phyloP scores from a whole-genome alignment of 345 rosid genomes.

The Hypericum androsaemum region DNA sequence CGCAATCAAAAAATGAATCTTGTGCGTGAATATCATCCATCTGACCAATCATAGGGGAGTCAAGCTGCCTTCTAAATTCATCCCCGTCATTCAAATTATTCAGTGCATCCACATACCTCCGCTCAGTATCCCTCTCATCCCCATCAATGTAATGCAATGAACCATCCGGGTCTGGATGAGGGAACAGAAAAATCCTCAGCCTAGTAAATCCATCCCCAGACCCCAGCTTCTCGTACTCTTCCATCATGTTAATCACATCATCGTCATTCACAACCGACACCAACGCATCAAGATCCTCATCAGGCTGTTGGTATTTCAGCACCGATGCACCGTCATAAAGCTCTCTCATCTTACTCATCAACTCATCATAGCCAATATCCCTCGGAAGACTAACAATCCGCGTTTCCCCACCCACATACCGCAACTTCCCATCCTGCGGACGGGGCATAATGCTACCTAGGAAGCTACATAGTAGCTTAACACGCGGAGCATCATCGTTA shows the following conservation, averaged over 20 bases:
- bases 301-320: constrained; percentile 94
- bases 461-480: constrained; percentile 87
- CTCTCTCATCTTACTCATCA: constrained; percentile 80
- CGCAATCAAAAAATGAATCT: constrained; percentile 48
- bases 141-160: constrained; percentile 54
- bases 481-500: constrained; percentile 59
- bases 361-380: constrained; percentile 62
- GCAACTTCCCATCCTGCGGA: constrained; percentile 87
- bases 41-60: constrained; percentile 33
- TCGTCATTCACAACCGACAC: constrained; percentile 95
- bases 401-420: constrained; percentile 96
- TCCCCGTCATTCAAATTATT: constrained; percentile 68
- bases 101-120: constrained; percentile 91
- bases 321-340: constrained; percentile 65
- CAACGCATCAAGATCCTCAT: constrained; percentile 98
- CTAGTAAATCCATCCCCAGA: constrained; percentile 85
- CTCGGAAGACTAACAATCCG: constrained; percentile 65
- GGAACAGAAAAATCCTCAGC: constrained; percentile 84
- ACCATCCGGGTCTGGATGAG: constrained; percentile 59
- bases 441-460: constrained; percentile 86
- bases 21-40: constrained; percentile 31
- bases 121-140: constrained; percentile 76
- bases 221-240: constrained; percentile 90
- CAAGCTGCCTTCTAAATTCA: constrained; percentile 54
- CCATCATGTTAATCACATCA: constrained; percentile 94